Percentiles rank a stretch among this genome's conserved stretches.
Conservation (phyloP, 169 alveolate species). For the Haemoproteus tartakovskyi region DNA sequence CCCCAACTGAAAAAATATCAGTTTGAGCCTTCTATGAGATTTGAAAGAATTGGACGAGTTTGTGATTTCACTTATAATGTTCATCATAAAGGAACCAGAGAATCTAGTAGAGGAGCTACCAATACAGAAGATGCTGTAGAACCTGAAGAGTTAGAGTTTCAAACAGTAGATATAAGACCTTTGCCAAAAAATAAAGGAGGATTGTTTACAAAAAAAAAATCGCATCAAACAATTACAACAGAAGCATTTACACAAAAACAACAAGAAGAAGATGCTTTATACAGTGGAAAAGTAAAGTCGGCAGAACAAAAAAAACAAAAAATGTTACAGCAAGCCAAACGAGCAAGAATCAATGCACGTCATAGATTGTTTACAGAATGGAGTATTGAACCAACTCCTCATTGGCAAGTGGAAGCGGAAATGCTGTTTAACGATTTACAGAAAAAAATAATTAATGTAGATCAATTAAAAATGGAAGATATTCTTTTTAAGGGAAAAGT, state of each 20-base stretch:
- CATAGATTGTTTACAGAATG: slow-evolving; percentile 88
- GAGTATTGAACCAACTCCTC: slow-evolving; percentile 89
- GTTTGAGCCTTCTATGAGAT: slow-evolving; percentile 81
- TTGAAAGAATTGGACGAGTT: slow-evolving; percentile 80
- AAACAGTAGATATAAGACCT: slow-evolving; percentile 77
- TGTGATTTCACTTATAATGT: slow-evolving; percentile 83
- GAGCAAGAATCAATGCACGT: slow-evolving; percentile 80
- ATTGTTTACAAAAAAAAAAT: slow-evolving; percentile 69
- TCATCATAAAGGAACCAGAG: slow-evolving; percentile 74
- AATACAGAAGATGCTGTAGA: slow-evolving; percentile 68
- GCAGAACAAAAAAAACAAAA: slow-evolving; percentile 77
- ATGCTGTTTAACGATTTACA: slow-evolving; percentile 84
- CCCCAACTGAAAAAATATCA: slow-evolving; percentile 77
- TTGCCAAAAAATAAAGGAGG: slow-evolving; percentile 69
- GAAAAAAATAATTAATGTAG: slow-evolving; percentile 78
- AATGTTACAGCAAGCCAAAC: slow-evolving; percentile 74
- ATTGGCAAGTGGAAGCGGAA: slow-evolving; percentile 86
- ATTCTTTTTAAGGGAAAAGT: slow-evolving; percentile 86
- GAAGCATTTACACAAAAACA: slow-evolving; percentile 82
- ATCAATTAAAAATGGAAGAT: slow-evolving; percentile 79
- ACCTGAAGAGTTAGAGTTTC: slow-evolving; percentile 80
- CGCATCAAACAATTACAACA: slow-evolving; percentile 73
- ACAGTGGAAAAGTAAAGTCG: slow-evolving; percentile 73
- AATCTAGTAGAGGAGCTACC: slow-evolving; percentile 65
- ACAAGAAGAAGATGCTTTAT: slow-evolving; percentile 78